phyloP scores from a whole-genome alignment of 306 rosid species.

The Cucumis cinereus region DNA sequence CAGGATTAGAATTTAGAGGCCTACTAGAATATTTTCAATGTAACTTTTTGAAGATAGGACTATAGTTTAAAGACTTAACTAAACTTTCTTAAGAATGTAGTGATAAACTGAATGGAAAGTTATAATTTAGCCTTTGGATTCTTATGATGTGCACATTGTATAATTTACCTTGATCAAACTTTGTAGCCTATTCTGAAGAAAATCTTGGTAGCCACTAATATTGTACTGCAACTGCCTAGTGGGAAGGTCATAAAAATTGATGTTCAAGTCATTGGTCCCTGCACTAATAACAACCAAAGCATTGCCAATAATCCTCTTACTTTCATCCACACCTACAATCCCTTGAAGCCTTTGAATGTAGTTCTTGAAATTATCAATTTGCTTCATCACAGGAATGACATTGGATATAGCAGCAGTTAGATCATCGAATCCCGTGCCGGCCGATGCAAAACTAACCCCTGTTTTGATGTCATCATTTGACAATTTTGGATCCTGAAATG shows the following conservation, averaged over 20 bases:
- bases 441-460: constrained; percentile 53
- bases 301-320: constrained; percentile 15
- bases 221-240: constrained; percentile 26
- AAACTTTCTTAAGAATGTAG: too few species aligned
- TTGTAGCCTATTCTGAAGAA: constrained; percentile 26
- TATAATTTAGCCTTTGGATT: neutral
- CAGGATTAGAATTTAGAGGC: too few species aligned
- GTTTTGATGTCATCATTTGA: constrained; percentile 21
- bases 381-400: constrained; percentile 32
- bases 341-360: constrained; percentile 22
- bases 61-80: too few species aligned
- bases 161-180: constrained; percentile 26
- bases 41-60: too few species aligned
- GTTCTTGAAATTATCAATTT: constrained; percentile 28
- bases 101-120: neutral
- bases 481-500: too few species aligned
- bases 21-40: too few species aligned
- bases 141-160: neutral
- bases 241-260: constrained; percentile 40
- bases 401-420: neutral
- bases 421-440: constrained; percentile 42
- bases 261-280: constrained; percentile 44
- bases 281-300: constrained; percentile 43
- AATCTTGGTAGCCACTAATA: constrained; percentile 39
- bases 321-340: constrained; percentile 5